Base-by-base conservation (phyloP, 2,329 filamentous ascomycete species). In the Apiospora pterosperma region DNA sequence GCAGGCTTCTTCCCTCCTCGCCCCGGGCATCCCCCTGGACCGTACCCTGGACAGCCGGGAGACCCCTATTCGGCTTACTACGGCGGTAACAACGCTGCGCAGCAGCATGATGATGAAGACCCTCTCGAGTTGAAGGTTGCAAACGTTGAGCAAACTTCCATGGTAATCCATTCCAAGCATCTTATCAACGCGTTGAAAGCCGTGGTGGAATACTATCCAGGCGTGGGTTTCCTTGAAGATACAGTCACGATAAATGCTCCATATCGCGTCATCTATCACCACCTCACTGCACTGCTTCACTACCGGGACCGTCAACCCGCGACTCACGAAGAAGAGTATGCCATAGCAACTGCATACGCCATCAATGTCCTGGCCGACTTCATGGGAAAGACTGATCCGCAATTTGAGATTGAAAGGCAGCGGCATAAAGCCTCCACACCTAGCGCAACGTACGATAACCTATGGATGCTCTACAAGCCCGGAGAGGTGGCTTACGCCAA, bases 201-300 rank as follows among this genome's bases (percentile, higher is more conserved):
- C 14, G 78, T 84, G 5, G 77, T 85, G 7, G 75, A 73, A 28
- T 85, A 84, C 67, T 84, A 84, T 67, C 82, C 82, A 4, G 74
- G 76, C 42, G 74, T 73, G 48, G 48, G 48, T 28, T 76, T 82
- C 60, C 70, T 75, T 0, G 77, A 70, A 44, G 75, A 77, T 7
- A 71, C 64, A n/a, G 73, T 81, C 63, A 71, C 69, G 31, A 75
- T 85, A 66, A 74, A 75, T 21, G 77, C 79, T 4, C 84, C 84
- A 2, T 85, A 84, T 68, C 73, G 74, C 6, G 73, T 82, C n/a
- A 75, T 86, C 16, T 75, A 81, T 55, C 83, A 85, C 65, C 80
- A 84, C 67, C 76, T 76, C 14, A 69, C 72, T 3, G 80, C 80
- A 25, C 76, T 86, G 10, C 75, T 75, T 7, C 66, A 63, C 5